Percentiles rank a stretch among this genome's conserved stretches.
phyloP scores from a whole-genome alignment of 2,329 filamentous ascomycete species.

The Thielaviopsis ethacetica region DNA sequence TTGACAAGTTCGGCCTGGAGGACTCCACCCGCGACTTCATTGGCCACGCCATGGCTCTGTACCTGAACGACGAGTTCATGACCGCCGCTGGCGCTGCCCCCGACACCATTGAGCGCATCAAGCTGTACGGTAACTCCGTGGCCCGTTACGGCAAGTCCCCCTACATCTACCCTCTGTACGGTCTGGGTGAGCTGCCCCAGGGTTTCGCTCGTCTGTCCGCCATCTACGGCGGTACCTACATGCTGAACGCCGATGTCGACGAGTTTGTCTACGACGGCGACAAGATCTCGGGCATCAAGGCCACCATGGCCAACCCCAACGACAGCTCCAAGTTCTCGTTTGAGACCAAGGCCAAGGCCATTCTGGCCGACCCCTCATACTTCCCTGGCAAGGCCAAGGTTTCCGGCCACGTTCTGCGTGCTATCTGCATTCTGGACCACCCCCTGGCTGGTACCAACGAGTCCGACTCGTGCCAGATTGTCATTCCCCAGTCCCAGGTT shows the following conservation, averaged over 20 bases:
- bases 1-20: conserved; percentile 94
- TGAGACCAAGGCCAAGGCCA: conserved; percentile 88
- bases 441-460: conserved; percentile 80
- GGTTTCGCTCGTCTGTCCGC: conserved; percentile 93
- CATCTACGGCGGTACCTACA: conserved; percentile 98
- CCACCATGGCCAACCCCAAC: conserved; percentile 81
- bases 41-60: conserved; percentile 95
- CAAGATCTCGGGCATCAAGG: conserved; percentile 91
- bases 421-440: conserved; percentile 95
- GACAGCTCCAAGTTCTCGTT: conserved; percentile 61
- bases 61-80: conserved; percentile 76
- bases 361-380: conserved; percentile 92
- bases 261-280: conserved; percentile 71
- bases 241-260: conserved; percentile 91
- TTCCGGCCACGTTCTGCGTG: conserved; percentile 79
- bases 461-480: conserved; percentile 80
- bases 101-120: conserved; percentile 80
- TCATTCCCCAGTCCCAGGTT: conserved; percentile 95
- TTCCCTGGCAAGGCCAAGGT: conserved; percentile 81
- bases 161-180: conserved; percentile 98
- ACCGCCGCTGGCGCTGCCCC: conserved; percentile 54
- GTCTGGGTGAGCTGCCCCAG: conserved; percentile 90
- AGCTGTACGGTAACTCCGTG: conserved; percentile 94
- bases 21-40: conserved; percentile 82
- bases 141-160: conserved; percentile 95